Base-by-base conservation (phyloP, 2,329 filamentous ascomycete genomes). In the Remersonia thermophila region DNA sequence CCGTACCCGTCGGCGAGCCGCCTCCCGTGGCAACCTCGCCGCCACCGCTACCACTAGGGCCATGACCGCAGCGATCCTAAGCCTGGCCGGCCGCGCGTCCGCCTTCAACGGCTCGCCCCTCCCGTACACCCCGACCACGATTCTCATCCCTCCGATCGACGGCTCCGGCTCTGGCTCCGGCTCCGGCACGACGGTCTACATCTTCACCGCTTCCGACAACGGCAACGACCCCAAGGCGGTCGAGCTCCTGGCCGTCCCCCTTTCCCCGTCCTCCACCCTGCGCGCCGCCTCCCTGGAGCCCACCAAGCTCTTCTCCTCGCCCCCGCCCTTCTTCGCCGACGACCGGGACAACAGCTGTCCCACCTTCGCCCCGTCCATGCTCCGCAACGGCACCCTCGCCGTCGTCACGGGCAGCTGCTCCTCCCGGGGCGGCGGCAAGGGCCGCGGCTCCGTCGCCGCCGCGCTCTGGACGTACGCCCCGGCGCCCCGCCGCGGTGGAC, bases 81-180 rank as follows among this genome's bases (percentile, higher is more conserved):
- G 20, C 9, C 5, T 23, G 20, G 20, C 20, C 20, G 20, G 20
- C 5, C 5, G 20, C 5, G 20, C 9, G 5, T 23, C 20, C 20
- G 20, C 20, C 9, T 23, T 23, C 9, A 9, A 5, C 20, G 20
- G 20, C 20, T 23, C 20, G 9, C 20, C 55, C 33, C 67, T 85
- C 35, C 85, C 84, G 17, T 93, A 93, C 62, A 77, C 78, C 37
- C 81, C 84, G 3, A 85, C 85, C 0, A 75, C 72, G 20, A 69
- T 93, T 35, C 69, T 89, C 39, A 66, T 76, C 31, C 64, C 69
- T 39, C 55, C 63, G 69, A 42, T 56, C 61, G 15, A 38, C 47
- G 20, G 55, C 51, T 33, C 35, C 50, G 51, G n/a, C n/a, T n/a
- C n/a, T n/a, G n/a, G n/a, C n/a, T n/a, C 48, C 44, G 55, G 46